These are phyloP conservation scores for Dryadomyces sulphureus DNA, from an alignment of 2,329 filamentous ascomycete genomes.

Conservation along the genomic window DNA sequence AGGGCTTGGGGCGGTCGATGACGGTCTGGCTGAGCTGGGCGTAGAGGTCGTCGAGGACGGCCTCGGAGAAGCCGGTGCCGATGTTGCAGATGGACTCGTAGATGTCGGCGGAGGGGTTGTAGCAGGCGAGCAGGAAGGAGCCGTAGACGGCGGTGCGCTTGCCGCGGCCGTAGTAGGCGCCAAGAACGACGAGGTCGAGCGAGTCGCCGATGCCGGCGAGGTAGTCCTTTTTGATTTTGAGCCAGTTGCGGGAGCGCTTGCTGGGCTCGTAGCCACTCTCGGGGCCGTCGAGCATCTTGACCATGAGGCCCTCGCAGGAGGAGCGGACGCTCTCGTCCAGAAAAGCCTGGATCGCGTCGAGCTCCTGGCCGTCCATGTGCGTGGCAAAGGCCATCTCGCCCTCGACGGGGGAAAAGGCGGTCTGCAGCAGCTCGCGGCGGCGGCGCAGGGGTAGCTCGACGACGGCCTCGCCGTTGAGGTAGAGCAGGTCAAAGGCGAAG, in stretches of 20 bases:
- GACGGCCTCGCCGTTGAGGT: constrained; percentile 78
- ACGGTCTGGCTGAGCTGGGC: constrained; percentile 57
- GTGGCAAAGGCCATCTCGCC: constrained; percentile 89
- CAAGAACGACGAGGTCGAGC: constrained; percentile 87
- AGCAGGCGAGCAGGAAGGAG: constrained; percentile 88
- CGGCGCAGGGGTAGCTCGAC: constrained; percentile 80
- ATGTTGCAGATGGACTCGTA: constrained; percentile 99
- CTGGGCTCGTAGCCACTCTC: constrained; percentile 94
- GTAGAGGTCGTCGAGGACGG: constrained; percentile 80
- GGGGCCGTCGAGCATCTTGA: constrained; percentile 92
- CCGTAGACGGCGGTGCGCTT: constrained; percentile 95
- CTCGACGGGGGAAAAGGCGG: constrained; percentile 62
- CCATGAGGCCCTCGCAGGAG: constrained; percentile 95
- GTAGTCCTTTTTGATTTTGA: constrained; percentile 99
- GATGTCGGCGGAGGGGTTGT: constrained; percentile 62
- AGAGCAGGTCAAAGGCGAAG: constrained; percentile 90
- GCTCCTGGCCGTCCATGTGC: constrained; percentile 69
- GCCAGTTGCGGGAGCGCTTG: constrained; percentile 93
- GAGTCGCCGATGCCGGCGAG: constrained; percentile 88
- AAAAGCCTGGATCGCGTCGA: constrained; percentile 86
- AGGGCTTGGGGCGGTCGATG: constrained; percentile 86
- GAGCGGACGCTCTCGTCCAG: constrained; percentile 92
- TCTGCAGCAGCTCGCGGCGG: constrained; percentile 58
- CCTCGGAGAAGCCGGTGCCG: constrained; percentile 90
- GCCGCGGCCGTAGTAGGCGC: constrained; percentile 85